Percentiles rank a stretch among this genome's conserved stretches.
Evolutionary conservation across 2,329 filamentous ascomycete species (phyloP).

Genomic region (Penicillium sp.): DNA sequence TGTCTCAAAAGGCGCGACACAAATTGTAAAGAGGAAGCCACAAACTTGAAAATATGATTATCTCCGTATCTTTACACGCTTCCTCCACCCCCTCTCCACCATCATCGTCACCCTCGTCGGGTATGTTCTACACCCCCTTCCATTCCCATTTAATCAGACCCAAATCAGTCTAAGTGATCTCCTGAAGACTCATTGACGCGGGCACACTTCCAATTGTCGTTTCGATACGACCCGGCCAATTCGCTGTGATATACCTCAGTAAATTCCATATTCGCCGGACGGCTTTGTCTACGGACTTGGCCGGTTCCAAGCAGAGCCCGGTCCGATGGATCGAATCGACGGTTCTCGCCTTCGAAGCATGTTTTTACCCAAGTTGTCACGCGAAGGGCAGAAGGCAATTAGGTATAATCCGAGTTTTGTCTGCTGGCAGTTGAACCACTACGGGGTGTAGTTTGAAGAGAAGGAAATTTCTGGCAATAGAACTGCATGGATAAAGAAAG

Average conservation of each 20-base stretch:
- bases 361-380: background rate
- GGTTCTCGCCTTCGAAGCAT: no score
- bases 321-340: background rate
- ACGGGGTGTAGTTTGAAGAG: background rate
- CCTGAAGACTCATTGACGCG: background rate
- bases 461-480: background rate
- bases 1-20: background rate
- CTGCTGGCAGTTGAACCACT: background rate
- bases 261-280: background rate
- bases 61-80: background rate
- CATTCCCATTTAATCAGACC: background rate
- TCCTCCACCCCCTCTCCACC: background rate
- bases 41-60: background rate
- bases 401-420: background rate
- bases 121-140: background rate
- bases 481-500: background rate
- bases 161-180: background rate
- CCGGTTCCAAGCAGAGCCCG: background rate
- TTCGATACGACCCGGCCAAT: background rate
- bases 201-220: background rate
- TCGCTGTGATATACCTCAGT: background rate
- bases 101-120: background rate
- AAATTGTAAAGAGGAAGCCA: background rate
- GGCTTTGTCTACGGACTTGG: background rate
- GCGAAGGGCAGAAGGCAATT: background rate